Conservation (phyloP, 139 green algal species). For the Chlorella ohadii region DNA sequence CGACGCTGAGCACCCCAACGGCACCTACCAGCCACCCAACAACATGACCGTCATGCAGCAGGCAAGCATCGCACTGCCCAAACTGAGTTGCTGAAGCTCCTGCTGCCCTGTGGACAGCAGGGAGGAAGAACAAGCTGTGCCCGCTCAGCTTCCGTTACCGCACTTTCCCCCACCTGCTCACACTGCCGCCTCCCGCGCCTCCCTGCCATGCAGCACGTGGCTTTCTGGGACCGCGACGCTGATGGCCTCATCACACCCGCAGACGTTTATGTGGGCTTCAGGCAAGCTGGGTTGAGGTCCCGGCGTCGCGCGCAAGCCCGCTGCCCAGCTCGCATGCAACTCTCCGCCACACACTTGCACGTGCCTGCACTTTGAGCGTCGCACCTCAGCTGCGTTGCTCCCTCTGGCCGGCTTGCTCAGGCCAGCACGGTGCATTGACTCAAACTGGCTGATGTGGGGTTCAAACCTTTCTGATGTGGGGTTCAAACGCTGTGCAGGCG, state of each 20-base stretch:
- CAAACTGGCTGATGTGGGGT: background rate
- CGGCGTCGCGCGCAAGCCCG: no score
- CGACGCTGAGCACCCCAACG: slow-evolving; percentile 31
- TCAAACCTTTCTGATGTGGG: no score
- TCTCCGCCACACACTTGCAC: no score
- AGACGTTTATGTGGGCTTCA: slow-evolving; percentile 56
- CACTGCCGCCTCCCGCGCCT: background rate
- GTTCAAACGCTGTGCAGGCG: background rate
- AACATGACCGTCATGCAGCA: slow-evolving; percentile 40
- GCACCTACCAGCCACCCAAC: slow-evolving; percentile 32
- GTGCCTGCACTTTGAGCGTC: no score
- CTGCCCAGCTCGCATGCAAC: no score
- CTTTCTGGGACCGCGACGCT: slow-evolving; percentile 32
- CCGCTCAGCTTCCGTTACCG: background rate
- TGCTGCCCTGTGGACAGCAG: no score
- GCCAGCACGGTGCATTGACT: no score
- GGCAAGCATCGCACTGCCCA: background rate
- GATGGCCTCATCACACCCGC: slow-evolving; percentile 18
- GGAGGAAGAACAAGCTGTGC: no score
- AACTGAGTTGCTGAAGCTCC: no score
- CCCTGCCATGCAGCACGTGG: slow-evolving; percentile 17
- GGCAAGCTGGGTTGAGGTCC: background rate
- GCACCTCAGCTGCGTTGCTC: no score
- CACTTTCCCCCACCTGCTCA: background rate
- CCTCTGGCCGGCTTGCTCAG: no score